Evolutionary conservation across 2,329 filamentous ascomycete genomes (phyloP), one percentile per base, ranked within the genome.

Genomic region (Drechslerella coelobrocha): DNA sequence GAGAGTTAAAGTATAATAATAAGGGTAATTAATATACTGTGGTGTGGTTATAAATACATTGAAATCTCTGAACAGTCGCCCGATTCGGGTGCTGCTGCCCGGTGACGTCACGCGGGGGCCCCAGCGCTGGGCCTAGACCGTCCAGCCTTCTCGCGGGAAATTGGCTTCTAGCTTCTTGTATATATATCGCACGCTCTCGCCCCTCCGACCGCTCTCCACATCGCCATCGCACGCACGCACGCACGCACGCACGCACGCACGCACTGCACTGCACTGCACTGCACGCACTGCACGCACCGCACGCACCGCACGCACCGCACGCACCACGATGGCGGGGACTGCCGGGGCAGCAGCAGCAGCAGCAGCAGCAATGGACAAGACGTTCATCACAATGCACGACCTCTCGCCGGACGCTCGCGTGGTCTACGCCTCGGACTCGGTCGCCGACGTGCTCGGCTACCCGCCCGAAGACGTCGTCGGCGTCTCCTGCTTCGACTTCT

Each of bases 331-430:
- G n/a, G n/a, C n/a, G n/a, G n/a, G n/a, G n/a, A n/a, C n/a, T n/a
- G n/a, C n/a, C n/a, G n/a, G n/a, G n/a, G n/a, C n/a, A n/a, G n/a
- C n/a, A n/a, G n/a, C n/a, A n/a, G 17, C 47, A n/a, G 55, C 56
- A 43, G 27, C 41, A 10, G 31, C 47, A 76, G 78, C 77, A 73
- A 90, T 91, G 89, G 89, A 92, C 80, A 89, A 89, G 75, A 94
- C 91, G 29, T 95, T 95, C 81, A 94, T 95, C 81, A 92, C 90
- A 75, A 94, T 95, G 77, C 91, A 94, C 78, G 91, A 91, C 90
- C 81, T 81, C 87, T 82, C 66, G 39, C 51, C 61, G 31, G 73
- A 93, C 77, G 91, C 90, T 75, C 89, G 87, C 73, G 89, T 95
- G 72, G 84, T 92, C 72, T 95, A 92, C 79, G 89, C 87, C 19